Evolutionary conservation across 108 stramenopile species (phyloP).

Genomic region (Pseudonitzschia delicatissima): DNA sequence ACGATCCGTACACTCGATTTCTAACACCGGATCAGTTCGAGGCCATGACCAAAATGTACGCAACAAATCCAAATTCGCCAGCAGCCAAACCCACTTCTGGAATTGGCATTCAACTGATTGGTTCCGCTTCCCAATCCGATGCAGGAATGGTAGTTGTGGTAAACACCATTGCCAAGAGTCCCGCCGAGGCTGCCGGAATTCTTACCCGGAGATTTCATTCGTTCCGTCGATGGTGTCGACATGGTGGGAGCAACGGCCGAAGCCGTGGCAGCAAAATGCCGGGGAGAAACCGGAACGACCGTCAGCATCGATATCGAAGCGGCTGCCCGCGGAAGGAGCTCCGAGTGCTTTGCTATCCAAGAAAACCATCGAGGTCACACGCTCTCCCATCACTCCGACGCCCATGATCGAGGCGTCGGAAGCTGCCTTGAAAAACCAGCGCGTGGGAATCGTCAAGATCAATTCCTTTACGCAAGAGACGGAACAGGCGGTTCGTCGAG

Average conservation of each 20-base stretch:
- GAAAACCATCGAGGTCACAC: slow-evolving; percentile 12
- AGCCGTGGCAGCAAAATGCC: slow-evolving; percentile 51
- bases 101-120: slow-evolving; percentile 53
- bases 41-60: slow-evolving; percentile 10
- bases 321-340: slow-evolving; percentile 13
- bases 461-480: slow-evolving; percentile 47
- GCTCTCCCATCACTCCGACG: slow-evolving; percentile 26
- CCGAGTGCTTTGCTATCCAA: not conserved
- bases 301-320: slow-evolving; percentile 33
- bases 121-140: slow-evolving; percentile 12
- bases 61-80: not conserved
- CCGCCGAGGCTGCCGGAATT: slow-evolving; percentile 41
- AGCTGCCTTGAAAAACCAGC: not conserved
- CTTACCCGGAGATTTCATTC: slow-evolving; percentile 40
- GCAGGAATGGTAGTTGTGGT: slow-evolving; percentile 36
- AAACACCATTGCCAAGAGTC: slow-evolving; percentile 33
- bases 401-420: slow-evolving; percentile 23
- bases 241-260: slow-evolving; percentile 43
- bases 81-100: slow-evolving; percentile 35
- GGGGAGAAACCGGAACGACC: slow-evolving; percentile 34
- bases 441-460: slow-evolving; percentile 43
- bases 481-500: slow-evolving; percentile 31
- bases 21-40: slow-evolving; percentile 21
- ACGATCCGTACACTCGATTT: slow-evolving; percentile 61
- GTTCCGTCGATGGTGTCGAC: slow-evolving; percentile 39